Conservation (phyloP, 495 filamentous ascomycete genomes). For the Annulohypoxylon bovei region DNA sequence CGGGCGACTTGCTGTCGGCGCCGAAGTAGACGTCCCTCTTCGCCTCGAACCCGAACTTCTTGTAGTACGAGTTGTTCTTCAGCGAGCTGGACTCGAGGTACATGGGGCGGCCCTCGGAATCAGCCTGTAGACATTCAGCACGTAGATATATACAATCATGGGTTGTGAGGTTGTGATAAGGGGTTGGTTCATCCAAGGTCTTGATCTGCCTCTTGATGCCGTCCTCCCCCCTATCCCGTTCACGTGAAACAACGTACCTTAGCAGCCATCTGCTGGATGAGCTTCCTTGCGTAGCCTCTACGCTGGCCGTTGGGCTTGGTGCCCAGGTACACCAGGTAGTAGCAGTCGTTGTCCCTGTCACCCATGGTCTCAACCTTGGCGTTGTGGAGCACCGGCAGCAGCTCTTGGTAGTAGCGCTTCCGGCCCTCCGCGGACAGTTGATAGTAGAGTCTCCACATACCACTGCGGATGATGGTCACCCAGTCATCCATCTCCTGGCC, state of each 20-base stretch:
- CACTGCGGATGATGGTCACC: slow-evolving; percentile 73
- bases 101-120: slow-evolving; percentile 67
- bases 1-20: slow-evolving; percentile 64
- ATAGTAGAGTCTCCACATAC: slow-evolving; percentile 77
- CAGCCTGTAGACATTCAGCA: slow-evolving; percentile 61
- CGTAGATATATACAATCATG: background rate
- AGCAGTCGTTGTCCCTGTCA: slow-evolving; percentile 69
- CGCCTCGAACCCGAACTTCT: slow-evolving; percentile 73
- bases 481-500: slow-evolving; percentile 76
- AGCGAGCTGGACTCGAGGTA: slow-evolving; percentile 81
- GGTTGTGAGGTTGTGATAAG: background rate
- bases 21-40: slow-evolving; percentile 66
- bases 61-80: slow-evolving; percentile 73
- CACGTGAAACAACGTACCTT: slow-evolving; percentile 58
- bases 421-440: slow-evolving; percentile 74
- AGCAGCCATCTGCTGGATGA: slow-evolving; percentile 71
- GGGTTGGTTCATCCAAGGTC: background rate
- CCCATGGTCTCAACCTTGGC: slow-evolving; percentile 74
- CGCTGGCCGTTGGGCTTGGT: slow-evolving; percentile 71
- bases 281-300: slow-evolving; percentile 72
- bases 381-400: slow-evolving; percentile 77
- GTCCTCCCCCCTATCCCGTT: background rate
- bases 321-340: slow-evolving; percentile 83
- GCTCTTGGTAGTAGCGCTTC: slow-evolving; percentile 77
- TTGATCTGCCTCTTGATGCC: background rate